Base-by-base conservation (phyloP, 2,329 filamentous ascomycete genomes). In the Cladosporium cucumerinum region DNA sequence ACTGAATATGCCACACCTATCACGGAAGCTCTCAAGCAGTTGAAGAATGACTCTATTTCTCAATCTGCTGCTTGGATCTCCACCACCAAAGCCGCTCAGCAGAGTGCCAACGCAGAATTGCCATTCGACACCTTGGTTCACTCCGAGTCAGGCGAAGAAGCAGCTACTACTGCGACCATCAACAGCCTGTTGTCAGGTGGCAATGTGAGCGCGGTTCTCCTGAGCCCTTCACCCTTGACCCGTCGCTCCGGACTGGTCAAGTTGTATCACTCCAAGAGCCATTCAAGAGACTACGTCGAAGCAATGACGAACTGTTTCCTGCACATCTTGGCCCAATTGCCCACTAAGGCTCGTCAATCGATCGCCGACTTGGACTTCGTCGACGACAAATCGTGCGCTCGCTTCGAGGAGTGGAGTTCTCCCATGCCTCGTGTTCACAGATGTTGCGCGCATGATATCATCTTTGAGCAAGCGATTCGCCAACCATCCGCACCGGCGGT, bases 81-180 rank as follows among this genome's bases (percentile, higher is more conserved):
- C 2, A 34, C 49, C 10, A 26, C 28, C 16, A 43, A 43, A 11
- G 60, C 26, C 11, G 51, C 43, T 11, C 60, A 55, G 25, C 34
- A 36, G 8, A 26, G 11, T 11, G 25, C 25, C 8, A 30, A 25
- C 23, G 34, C 32, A n/a, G 49, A 62, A 10, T 16, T 62, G 18
- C 60, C 60, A 2, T 62, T 62, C 34, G 46, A 62, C 26, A 62
- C 60, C n/a, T 26, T 62, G 18, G 60, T 62, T 8, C 55, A 51
- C 49, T 36, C 60, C 2, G 36, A 62, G 23, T 55, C 60, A 8
- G 60, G 60, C 7, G 60, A 62, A 46, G 49, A 54, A 7, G 48
- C 60, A 5, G 25, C 49, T 18, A 46, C 21, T 2, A 54, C 34
- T 25, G 32, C 49, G 5, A 62, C 60, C 18, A 55, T 62, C 49